Evolutionary conservation across 768 basidiomycete genomes (phyloP).

Genomic region (Mycena crocata): DNA sequence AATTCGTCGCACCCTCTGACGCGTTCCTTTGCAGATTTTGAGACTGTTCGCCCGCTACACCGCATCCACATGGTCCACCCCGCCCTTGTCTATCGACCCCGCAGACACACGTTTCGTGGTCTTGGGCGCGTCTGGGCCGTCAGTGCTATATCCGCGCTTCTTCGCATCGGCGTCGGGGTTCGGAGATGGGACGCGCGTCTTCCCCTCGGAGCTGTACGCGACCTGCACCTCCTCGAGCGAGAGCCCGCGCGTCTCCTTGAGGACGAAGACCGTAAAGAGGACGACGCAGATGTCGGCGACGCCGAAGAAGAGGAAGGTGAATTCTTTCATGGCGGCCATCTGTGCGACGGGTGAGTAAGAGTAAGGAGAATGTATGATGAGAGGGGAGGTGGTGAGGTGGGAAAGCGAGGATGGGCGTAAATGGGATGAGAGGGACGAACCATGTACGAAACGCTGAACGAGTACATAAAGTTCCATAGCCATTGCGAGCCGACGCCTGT

Average conservation of each 20-base stretch:
- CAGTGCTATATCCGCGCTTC: too few relatives aligned
- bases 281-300: conserved; percentile 16
- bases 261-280: conserved; percentile 15
- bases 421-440: neutral
- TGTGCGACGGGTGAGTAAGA: neutral
- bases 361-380: too few relatives aligned
- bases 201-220: conserved; percentile 2
- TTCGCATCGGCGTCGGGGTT: too few relatives aligned
- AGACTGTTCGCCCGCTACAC: too few relatives aligned
- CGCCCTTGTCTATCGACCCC: too few relatives aligned
- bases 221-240: conserved; percentile 20
- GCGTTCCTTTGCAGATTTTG: too few relatives aligned
- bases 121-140: too few relatives aligned
- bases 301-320: conserved; percentile 22
- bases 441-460: conserved; percentile 23
- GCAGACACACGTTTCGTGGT: too few relatives aligned
- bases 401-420: neutral
- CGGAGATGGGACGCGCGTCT: too few relatives aligned
- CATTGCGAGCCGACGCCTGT: conserved; percentile 20
- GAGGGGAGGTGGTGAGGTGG: too few relatives aligned
- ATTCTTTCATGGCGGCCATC: conserved; percentile 20
- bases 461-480: conserved; percentile 23
- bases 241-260: conserved; percentile 19
- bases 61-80: too few relatives aligned
- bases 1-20: too few relatives aligned